A percentile compares a stretch with the other conserved stretches of the same genome.
Evolutionary conservation across 1,139 yeast genomes (phyloP).

Genomic region (Yamadazyma membranifaciens): DNA sequence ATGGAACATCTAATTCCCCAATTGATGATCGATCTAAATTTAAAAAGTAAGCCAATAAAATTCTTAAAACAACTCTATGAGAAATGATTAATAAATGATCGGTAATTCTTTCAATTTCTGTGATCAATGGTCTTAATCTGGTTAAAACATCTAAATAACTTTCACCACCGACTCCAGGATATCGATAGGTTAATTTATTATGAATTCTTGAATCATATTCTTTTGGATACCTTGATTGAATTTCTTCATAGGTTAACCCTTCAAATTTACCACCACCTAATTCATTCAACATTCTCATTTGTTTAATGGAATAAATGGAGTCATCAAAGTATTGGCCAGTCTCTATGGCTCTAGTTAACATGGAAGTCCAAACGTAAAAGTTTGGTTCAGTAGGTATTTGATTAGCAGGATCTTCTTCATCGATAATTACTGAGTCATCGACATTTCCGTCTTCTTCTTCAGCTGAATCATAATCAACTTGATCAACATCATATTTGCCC

Average conservation of each 20-base stretch:
- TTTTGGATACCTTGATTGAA: constrained; percentile 61
- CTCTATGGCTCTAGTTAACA: constrained; percentile 75
- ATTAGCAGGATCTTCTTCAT: constrained; percentile 22
- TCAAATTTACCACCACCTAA: constrained; percentile 90
- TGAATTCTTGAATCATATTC: constrained; percentile 76
- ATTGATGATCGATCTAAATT: constrained; percentile 80
- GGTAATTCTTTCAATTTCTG: constrained; percentile 88
- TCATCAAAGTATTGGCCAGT: constrained; percentile 76
- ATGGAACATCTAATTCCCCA: constrained; percentile 88
- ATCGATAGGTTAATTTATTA: constrained; percentile 79
- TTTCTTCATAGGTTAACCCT: constrained; percentile 86
- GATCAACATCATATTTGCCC: constrained; percentile 6
- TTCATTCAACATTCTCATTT: constrained; percentile 92
- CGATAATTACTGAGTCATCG: constrained; percentile 8
- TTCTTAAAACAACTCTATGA: constrained; percentile 89
- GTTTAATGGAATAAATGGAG: constrained; percentile 73
- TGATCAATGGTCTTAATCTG: constrained; percentile 83
- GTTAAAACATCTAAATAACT: constrained; percentile 91
- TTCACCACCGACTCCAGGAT: constrained; percentile 98
- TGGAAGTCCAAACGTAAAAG: constrained; percentile 92
- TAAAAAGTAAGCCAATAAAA: constrained; percentile 82
- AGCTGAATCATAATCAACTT: constrained; percentile 26
- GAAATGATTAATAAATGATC: constrained; percentile 82
- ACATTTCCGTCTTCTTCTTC: constrained; percentile 22
- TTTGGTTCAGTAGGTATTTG: constrained; percentile 58